Percentiles rank a stretch among this genome's conserved stretches.
Conservation (phyloP, 345 rosid genomes). For the Citrus inodora region DNA sequence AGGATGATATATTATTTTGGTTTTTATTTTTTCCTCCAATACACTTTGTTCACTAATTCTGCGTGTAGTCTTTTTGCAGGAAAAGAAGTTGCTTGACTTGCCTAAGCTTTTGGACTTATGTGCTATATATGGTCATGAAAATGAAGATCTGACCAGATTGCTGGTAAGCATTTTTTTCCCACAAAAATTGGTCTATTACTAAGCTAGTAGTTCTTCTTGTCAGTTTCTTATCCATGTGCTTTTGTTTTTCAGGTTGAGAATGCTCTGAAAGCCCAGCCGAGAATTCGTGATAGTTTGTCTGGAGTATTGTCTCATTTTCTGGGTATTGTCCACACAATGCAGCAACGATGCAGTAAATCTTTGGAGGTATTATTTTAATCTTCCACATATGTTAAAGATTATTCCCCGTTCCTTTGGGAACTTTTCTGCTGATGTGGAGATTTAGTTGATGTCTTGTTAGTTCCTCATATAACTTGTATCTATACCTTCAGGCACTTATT, state of each 20-base stretch:
- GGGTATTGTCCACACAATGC: slow-evolving; percentile 79
- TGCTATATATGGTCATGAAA: slow-evolving; percentile 90
- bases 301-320: slow-evolving; percentile 63
- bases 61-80: slow-evolving; percentile 89
- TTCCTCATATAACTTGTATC: neutral
- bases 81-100: slow-evolving; percentile 76
- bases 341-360: slow-evolving; percentile 69
- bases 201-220: neutral
- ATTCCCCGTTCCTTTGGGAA: neutral
- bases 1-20: neutral
- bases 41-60: slow-evolving; percentile 43
- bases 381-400: neutral
- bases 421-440: neutral
- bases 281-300: slow-evolving; percentile 50
- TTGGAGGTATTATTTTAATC: slow-evolving; percentile 56
- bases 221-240: neutral
- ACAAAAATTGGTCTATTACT: neutral
- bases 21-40: neutral
- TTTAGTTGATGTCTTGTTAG: neutral
- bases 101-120: slow-evolving; percentile 92
- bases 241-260: slow-evolving; percentile 57
- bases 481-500: neutral
- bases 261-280: slow-evolving; percentile 70
- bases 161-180: slow-evolving; percentile 45
- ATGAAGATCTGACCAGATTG: slow-evolving; percentile 70